phyloP scores from a whole-genome alignment of 352 stramenopile genomes.

The Pythium aphanidermatum region DNA sequence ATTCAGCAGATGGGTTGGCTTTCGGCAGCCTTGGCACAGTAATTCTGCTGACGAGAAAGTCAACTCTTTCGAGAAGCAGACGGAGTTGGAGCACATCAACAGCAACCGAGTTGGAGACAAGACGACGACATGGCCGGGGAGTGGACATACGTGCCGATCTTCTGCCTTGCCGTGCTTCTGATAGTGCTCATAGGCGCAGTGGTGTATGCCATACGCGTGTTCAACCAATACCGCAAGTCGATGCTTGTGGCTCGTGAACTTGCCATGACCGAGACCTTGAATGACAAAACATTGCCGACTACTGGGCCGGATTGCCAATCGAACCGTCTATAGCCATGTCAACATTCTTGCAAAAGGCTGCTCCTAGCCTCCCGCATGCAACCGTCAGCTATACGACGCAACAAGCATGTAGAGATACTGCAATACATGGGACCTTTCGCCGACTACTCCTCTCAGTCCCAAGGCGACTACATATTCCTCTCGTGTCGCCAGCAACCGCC shows the following conservation, averaged over 20 bases:
- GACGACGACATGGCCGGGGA: constrained; percentile 3
- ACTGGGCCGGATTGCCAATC: constrained; percentile 21
- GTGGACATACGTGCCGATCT: constrained; percentile 21
- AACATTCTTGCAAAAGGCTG: neutral
- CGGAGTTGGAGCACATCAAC: neutral
- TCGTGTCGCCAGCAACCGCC: no score
- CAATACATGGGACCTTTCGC: no score
- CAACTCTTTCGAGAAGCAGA: constrained; percentile 2
- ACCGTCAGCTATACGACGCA: constrained; percentile 10
- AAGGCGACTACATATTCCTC: no score
- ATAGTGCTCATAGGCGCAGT: constrained; percentile 23
- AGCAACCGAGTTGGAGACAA: neutral
- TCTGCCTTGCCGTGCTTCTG: constrained; percentile 19
- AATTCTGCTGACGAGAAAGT: no score
- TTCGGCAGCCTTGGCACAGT: no score
- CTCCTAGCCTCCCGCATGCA: constrained; percentile 10
- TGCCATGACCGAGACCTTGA: constrained; percentile 21
- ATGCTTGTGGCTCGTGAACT: constrained; percentile 20
- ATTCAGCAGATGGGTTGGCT: no score
- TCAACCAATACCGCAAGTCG: constrained; percentile 25
- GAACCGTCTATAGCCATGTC: neutral
- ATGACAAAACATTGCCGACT: constrained; percentile 17
- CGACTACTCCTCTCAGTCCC: no score
- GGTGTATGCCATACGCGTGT: constrained; percentile 23
- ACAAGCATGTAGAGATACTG: no score